Evolutionary conservation across 1,284 basidiomycete species (phyloP), one percentile per base, ranked within the genome.

Genomic region (Neonothopanus nambi): DNA sequence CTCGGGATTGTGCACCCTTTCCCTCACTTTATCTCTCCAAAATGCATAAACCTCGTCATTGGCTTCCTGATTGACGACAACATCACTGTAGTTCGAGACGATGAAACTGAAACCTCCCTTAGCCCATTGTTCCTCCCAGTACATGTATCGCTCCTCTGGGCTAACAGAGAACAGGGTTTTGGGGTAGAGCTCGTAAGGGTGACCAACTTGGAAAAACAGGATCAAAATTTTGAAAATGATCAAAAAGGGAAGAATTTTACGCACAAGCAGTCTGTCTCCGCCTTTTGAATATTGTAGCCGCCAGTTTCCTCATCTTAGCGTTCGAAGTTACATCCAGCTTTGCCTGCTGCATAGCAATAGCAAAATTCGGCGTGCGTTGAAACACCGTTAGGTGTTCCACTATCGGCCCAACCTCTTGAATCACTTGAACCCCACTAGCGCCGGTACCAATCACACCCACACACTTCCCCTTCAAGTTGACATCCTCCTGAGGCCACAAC

Each of bases 361-460:
- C 59, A 17, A 65, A 41, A 26, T 62, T 61, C 0, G 63, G 62
- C 3, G 62, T 62, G 12, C 65, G 64, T 48, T 65, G 64, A 55
- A 66, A 66, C 17, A 65, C 60, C 3, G 65, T 65, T 30, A 66
- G 59, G 47, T 64, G 61, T 3, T 53, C 24, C 3, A 56, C 63
- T 2, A 52, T 43, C 3, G 60, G 59, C 2, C 57, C 63, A n/a
- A n/a, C n/a, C n/a, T n/a, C n/a, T n/a, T n/a, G n/a, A n/a, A n/a
- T n/a, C n/a, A n/a, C n/a, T n/a, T n/a, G n/a, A n/a, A n/a, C n/a
- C n/a, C n/a, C n/a, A n/a, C n/a, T n/a, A n/a, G n/a, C n/a, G n/a
- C n/a, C n/a, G n/a, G n/a, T n/a, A n/a, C n/a, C n/a, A n/a, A n/a
- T n/a, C n/a, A n/a, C n/a, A n/a, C n/a, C n/a, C n/a, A n/a, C n/a